phyloP scores from a whole-genome alignment of 2,329 filamentous ascomycete genomes.

The Pseudocercospora eumusae region DNA sequence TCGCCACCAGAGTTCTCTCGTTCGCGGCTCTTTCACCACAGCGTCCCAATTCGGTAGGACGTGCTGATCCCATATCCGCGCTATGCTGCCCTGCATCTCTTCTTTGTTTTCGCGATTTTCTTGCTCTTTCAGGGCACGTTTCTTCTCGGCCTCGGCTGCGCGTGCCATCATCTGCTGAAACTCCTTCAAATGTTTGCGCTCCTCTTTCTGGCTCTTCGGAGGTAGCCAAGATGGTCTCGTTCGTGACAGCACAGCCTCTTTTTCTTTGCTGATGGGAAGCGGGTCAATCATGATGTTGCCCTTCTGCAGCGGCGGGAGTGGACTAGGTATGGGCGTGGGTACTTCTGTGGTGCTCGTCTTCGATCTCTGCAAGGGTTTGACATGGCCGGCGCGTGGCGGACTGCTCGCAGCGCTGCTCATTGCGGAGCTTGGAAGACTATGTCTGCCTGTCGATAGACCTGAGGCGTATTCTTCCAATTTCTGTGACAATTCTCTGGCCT shows the following conservation, averaged over 20 bases:
- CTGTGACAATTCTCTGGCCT: slow-evolving; percentile 73
- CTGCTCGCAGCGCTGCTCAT: slow-evolving; percentile 40
- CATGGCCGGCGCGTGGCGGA: slow-evolving; percentile 33
- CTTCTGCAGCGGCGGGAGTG: slow-evolving; percentile 59
- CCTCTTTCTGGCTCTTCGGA: slow-evolving; percentile 85
- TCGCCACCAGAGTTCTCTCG: slow-evolving; percentile 79
- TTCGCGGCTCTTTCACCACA: slow-evolving; percentile 67
- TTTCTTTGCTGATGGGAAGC: slow-evolving; percentile 80
- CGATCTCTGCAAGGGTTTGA: slow-evolving; percentile 27
- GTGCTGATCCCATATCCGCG: slow-evolving; percentile 71
- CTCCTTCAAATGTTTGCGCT: slow-evolving; percentile 81
- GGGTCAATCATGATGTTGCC: slow-evolving; percentile 83
- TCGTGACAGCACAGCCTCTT: slow-evolving; percentile 77
- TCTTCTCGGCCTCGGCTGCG: slow-evolving; percentile 59
- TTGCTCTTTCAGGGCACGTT: slow-evolving; percentile 51
- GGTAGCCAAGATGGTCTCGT: slow-evolving; percentile 80
- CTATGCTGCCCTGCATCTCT: slow-evolving; percentile 52
- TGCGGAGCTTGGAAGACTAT: slow-evolving; percentile 33
- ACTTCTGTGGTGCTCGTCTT: slow-evolving; percentile 48
- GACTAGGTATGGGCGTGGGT: slow-evolving; percentile 43
- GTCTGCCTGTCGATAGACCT: slow-evolving; percentile 48
- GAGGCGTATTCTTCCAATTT: slow-evolving; percentile 78
- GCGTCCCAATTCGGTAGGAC: slow-evolving; percentile 74
- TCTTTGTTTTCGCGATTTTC: slow-evolving; percentile 56
- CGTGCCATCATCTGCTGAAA: slow-evolving; percentile 80